These are phyloP conservation scores for Inga laurina DNA, from an alignment of 306 rosid genomes.

Conservation along the genomic window DNA sequence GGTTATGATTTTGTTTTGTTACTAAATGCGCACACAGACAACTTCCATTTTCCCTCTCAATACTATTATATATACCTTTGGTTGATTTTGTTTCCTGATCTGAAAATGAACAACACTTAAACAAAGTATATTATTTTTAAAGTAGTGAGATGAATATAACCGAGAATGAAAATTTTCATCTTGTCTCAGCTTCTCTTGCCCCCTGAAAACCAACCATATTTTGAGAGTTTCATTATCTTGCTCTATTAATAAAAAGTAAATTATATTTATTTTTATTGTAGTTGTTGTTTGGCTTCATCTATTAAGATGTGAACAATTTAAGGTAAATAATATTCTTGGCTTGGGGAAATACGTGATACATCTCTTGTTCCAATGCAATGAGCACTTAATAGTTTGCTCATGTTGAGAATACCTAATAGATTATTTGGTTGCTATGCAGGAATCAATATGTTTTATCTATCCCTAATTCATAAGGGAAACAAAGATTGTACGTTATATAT, in stretches of 20 bases:
- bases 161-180: neutral
- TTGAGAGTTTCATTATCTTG: neutral
- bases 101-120: neutral
- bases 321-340: constrained; percentile 9
- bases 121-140: neutral
- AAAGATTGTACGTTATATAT: neutral
- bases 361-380: neutral
- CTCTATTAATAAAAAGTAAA: neutral
- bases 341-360: constrained; percentile 1
- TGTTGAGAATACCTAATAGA: constrained; percentile 25
- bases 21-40: constrained; percentile 8
- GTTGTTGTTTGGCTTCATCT: neutral
- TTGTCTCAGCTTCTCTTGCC: neutral
- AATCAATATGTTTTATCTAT: constrained; percentile 4
- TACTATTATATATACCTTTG: neutral
- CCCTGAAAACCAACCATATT: neutral
- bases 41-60: neutral
- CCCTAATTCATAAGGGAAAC: constrained; percentile 30
- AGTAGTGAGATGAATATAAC: neutral
- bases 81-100: neutral
- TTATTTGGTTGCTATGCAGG: constrained; percentile 28
- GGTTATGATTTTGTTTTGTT: constrained; percentile 19
- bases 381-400: constrained; percentile 2
- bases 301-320: constrained; percentile 1
- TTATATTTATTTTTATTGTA: neutral